Base-by-base conservation (phyloP, 257 asterid genomes). In the Primulina eburnea region DNA sequence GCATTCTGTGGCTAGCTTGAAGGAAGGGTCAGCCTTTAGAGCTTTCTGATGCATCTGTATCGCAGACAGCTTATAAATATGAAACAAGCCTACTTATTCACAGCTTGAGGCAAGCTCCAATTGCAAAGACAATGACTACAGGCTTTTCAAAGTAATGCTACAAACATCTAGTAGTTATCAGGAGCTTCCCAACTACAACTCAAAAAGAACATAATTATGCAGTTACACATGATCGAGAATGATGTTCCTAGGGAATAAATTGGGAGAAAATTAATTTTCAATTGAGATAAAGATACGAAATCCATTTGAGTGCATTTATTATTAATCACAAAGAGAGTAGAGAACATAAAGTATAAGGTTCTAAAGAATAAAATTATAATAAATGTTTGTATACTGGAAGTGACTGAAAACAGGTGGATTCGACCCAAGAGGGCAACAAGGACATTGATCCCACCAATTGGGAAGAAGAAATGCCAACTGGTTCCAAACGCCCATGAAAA, bases 1-100 rank as follows among this genome's bases (percentile, higher is more conserved):
- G 82, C 98, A 94, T 80, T 94, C 99, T 61, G 92, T 87, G 7
- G 99, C 99, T 55, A 87, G 85, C 85, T 89, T 94, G 83, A 86
- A 85, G 2, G 95, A 78, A 70, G 95, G 84, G 72, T 94, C 98
- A 40, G 90, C 92, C 84, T 70, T 78, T 29, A 89, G 78, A 78
- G 99, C 97, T 79, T 88, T 91, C 79, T 91, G 93, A 86, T 94
- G 92, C 87, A 92, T 89, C 99, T 94, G 96, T 86, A 80, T 69
- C 47, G 75, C 76, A 63, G 35, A 24, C 72, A 71, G 68, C 53
- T 40, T 67, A 53, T 34, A 32, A 8, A 53, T n/a, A 9, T 60
- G 62, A 56, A 66, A 72, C 52, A 71, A 21, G 67, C 75, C 50
- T 12, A 43, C 34, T 32, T 73, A 65, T 50, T 73, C 28, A 14